phyloP scores from a whole-genome alignment of 1,284 basidiomycete species.

The Lentinula novae-zelandiae region DNA sequence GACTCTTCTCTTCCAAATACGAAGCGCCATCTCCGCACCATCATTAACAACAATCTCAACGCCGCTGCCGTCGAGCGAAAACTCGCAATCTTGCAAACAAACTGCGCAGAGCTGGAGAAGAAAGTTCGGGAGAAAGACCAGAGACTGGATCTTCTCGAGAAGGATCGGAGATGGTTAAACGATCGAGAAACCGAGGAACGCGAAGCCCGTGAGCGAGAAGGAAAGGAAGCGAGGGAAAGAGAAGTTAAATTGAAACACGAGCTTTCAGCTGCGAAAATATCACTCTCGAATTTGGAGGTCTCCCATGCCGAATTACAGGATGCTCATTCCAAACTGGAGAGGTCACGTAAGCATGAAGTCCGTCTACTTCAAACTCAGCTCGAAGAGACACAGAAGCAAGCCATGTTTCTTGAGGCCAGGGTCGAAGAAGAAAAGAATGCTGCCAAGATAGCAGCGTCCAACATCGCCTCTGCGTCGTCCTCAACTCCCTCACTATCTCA shows the following conservation, averaged over 20 bases:
- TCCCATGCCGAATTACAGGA: conserved; percentile 56
- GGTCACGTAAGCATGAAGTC: conserved; percentile 41
- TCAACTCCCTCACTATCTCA: conserved; percentile 18
- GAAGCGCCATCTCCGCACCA: conserved; percentile 57
- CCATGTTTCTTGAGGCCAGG: conserved; percentile 35
- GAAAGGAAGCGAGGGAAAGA: conserved; percentile 7
- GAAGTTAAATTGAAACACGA: conserved; percentile 29
- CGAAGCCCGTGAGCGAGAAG: neutral
- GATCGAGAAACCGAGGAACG: conserved; percentile 55
- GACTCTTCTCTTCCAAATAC: conserved; percentile 59
- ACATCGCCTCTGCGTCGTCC: conserved; percentile 1
- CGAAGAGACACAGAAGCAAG: conserved; percentile 30
- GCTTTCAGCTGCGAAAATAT: conserved; percentile 42
- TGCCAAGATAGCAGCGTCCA: neutral
- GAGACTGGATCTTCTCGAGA: conserved; percentile 53
- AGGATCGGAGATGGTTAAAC: conserved; percentile 60
- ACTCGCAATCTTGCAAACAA: conserved; percentile 52
- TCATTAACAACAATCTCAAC: conserved; percentile 54
- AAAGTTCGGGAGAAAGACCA: conserved; percentile 59
- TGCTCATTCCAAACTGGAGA: conserved; percentile 40
- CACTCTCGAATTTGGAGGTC: conserved; percentile 45
- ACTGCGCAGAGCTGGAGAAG: conserved; percentile 57
- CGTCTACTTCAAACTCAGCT: conserved; percentile 30
- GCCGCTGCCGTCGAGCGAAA: conserved; percentile 60
- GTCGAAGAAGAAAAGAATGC: conserved; percentile 2